Percentiles rank a stretch among this genome's conserved stretches.
Conservation (phyloP, 2,329 filamentous ascomycete genomes). For the Chaetomium sp. region DNA sequence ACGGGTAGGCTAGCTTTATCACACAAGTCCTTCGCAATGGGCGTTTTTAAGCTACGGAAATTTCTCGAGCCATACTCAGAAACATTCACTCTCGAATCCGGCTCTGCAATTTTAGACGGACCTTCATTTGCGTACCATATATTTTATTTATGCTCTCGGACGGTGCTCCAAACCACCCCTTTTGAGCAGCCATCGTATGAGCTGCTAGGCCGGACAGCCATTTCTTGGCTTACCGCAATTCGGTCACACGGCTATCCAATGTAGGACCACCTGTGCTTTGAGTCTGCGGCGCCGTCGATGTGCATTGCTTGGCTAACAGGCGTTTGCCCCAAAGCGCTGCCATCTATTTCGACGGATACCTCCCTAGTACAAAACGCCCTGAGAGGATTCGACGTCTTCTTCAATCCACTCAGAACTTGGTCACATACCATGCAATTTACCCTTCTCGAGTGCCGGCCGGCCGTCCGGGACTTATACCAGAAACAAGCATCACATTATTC, state of each 20-base stretch:
- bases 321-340: conserved; percentile 41
- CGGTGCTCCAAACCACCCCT: conserved; percentile 31
- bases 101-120: conserved; percentile 61
- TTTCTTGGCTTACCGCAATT: conserved; percentile 58
- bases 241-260: conserved; percentile 49
- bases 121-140: conserved; percentile 72
- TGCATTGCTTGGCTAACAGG: not conserved
- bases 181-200: conserved; percentile 55
- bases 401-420: conserved; percentile 50
- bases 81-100: conserved; percentile 34
- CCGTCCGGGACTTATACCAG: conserved; percentile 6
- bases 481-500: conserved; percentile 18
- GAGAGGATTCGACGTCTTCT: conserved; percentile 57
- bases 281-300: conserved; percentile 5
- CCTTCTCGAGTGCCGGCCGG: conserved; percentile 19
- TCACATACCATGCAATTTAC: conserved; percentile 38
- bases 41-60: conserved; percentile 50
- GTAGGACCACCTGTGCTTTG: conserved; percentile 39
- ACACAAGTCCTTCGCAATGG: conserved; percentile 37
- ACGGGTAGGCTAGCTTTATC: not conserved
- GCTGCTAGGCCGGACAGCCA: conserved; percentile 52
- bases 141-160: conserved; percentile 47
- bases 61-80: conserved; percentile 48
- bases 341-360: conserved; percentile 80
- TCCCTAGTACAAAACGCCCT: conserved; percentile 60